These are phyloP conservation scores for Euphrasia confusa DNA, from an alignment of 257 asterid genomes.

Conservation along the genomic window DNA sequence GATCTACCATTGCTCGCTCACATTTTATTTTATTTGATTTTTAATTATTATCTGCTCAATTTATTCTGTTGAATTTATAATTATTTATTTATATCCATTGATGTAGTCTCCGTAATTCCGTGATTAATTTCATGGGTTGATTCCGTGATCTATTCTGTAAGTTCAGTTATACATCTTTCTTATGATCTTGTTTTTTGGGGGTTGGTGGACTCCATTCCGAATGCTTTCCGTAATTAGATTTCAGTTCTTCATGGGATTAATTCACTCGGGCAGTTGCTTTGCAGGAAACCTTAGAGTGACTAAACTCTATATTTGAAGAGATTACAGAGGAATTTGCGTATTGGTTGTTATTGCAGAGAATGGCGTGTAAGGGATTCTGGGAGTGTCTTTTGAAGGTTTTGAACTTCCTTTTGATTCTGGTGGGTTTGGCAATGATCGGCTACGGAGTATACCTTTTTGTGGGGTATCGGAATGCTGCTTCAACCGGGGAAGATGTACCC, in stretches of 20 bases:
- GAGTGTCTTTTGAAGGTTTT: constrained; percentile 70
- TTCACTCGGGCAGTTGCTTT: too few species aligned
- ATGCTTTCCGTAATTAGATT: not conserved
- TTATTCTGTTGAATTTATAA: too few species aligned
- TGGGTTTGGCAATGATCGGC: constrained; percentile 75
- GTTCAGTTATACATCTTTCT: not conserved
- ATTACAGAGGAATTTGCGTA: not conserved
- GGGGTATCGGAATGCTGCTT: constrained; percentile 43
- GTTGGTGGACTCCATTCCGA: not conserved
- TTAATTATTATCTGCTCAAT: too few species aligned
- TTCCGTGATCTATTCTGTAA: not conserved
- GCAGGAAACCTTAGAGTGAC: not conserved
- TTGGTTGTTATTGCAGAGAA: constrained; percentile 20
- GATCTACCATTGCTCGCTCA: not conserved
- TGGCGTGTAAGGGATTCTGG: constrained; percentile 76
- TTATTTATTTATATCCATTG: not conserved
- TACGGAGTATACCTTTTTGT: constrained; percentile 75
- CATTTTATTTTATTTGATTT: not conserved
- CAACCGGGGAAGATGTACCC: constrained; percentile 39
- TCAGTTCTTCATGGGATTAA: not conserved
- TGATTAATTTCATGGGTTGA: not conserved
- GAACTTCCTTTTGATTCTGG: constrained; percentile 57
- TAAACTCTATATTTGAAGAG: not conserved
- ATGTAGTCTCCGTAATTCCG: not conserved
- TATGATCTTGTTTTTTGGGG: not conserved